Conservation (phyloP, 106 monocot species). For the Allium cepa region DNA sequence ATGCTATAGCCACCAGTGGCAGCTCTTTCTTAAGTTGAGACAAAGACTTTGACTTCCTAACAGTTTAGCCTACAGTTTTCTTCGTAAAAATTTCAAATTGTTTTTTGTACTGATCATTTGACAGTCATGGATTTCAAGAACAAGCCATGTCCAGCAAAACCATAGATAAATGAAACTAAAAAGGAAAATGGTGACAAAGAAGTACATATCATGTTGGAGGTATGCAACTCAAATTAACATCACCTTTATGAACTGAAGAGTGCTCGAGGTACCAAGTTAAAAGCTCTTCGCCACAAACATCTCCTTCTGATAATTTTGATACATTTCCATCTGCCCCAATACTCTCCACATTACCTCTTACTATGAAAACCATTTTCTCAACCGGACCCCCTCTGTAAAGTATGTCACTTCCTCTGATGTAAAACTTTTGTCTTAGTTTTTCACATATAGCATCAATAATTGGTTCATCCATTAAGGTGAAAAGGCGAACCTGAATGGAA, state of each 20-base stretch:
- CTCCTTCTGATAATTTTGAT: slow-evolving; percentile 54
- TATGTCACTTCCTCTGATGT: slow-evolving; percentile 53
- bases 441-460: slow-evolving; percentile 58
- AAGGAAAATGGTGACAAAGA: no score
- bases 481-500: slow-evolving; percentile 44
- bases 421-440: slow-evolving; percentile 65
- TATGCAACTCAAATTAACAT: background rate
- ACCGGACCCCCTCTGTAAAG: slow-evolving; percentile 48
- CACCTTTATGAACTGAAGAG: slow-evolving; percentile 55
- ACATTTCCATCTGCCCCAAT: slow-evolving; percentile 42
- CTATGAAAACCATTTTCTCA: slow-evolving; percentile 86
- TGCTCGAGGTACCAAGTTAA: slow-evolving; percentile 80
- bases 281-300: slow-evolving; percentile 89
- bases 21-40: no score
- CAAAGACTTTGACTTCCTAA: no score
- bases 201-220: background rate
- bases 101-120: background rate
- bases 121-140: background rate
- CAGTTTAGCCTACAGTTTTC: no score
- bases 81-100: no score
- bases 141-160: background rate
- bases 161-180: background rate
- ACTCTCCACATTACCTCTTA: slow-evolving; percentile 63
- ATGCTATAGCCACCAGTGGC: no score
- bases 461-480: slow-evolving; percentile 62